phyloP scores from a whole-genome alignment of 441 rosid species.

The Francoa sonchifolia region DNA sequence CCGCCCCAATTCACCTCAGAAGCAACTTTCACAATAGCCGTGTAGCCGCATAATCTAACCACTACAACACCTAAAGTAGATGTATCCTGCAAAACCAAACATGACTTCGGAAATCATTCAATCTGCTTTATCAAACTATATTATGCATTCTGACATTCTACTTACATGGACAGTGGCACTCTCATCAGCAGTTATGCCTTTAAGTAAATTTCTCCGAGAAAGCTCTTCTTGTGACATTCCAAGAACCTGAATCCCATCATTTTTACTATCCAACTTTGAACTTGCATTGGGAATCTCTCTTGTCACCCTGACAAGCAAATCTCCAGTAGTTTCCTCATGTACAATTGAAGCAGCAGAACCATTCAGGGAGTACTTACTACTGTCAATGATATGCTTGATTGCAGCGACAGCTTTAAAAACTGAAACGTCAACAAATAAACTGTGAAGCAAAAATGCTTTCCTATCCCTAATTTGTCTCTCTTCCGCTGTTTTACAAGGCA shows the following conservation, averaged over 20 bases:
- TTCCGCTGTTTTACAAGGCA: constrained; percentile 75
- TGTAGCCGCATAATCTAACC: constrained; percentile 57
- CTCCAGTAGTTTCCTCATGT: constrained; percentile 50
- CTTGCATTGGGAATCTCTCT: constrained; percentile 61
- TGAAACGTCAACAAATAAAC: constrained; percentile 57
- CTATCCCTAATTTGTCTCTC: constrained; percentile 79
- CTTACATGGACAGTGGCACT: constrained; percentile 75
- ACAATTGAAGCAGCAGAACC: constrained; percentile 19
- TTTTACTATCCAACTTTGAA: constrained; percentile 49
- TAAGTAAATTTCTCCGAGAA: constrained; percentile 51
- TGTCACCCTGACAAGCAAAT: constrained; percentile 42
- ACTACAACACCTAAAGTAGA: constrained; percentile 68
- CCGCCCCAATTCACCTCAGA: constrained; percentile 38
- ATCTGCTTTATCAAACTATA: constrained; percentile 14
- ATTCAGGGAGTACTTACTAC: constrained; percentile 21
- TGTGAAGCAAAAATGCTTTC: constrained; percentile 67
- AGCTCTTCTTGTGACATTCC: constrained; percentile 50
- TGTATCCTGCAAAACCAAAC: constrained; percentile 41
- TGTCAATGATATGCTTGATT: constrained; percentile 34
- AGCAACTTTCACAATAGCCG: constrained; percentile 50
- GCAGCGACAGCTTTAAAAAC: constrained; percentile 51
- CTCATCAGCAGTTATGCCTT: constrained; percentile 81
- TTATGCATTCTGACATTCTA: constrained; percentile 15
- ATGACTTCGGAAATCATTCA: constrained; percentile 17
- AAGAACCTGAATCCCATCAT: constrained; percentile 54